Evolutionary conservation across 2,329 filamentous ascomycete genomes (phyloP), one percentile per base, ranked within the genome.

Genomic region (Pestalotiopsis sp.): DNA sequence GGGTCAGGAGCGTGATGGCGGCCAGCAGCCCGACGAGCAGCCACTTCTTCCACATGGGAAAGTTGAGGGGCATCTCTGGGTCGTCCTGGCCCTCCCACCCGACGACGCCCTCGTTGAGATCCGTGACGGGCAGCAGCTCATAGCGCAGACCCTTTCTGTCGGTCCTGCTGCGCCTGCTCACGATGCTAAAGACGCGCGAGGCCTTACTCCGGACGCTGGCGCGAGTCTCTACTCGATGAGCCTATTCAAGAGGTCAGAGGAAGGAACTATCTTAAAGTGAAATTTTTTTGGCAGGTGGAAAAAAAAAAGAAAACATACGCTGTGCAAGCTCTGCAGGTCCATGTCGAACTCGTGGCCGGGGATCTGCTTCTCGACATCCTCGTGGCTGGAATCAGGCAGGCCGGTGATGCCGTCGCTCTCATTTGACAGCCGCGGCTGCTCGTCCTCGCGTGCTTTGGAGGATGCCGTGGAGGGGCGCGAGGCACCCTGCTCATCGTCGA

Each of bases 1-100:
- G 88, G 0, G 88, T 90, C 71, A 91, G 85, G 71, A 91, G 85
- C 12, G 88, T 90, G 74, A 90, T 90, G 70, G 80, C 78, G 0
- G 88, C 85, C n/a, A 91, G 83, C 20, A 89, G 82, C 56, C 83
- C 75, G 7, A 86, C 84, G 45, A 86, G 84, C 20, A 83, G 75
- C 88, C 88, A 91, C 80, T 89, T 90, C 73, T 84, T 85, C 25
- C 76, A 76, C n/a, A 72, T 75, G 1, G 84, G 71, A 79, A 89
- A 89, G 76, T 90, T 89, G 71, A 87, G 82, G 1, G 88, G 88
- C 76, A 87, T 87, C 4, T 80, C 78, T 0, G 86, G 86, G 73
- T 90, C 87, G 66, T 85, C 81, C 74, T 87, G 85, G 39, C 81
- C 74, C 5, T 89, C 86, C 88, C 87, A 89, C 27, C 86, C 87